phyloP scores from a whole-genome alignment of 2,329 filamentous ascomycete genomes.

The Tolypocladium tundrense region DNA sequence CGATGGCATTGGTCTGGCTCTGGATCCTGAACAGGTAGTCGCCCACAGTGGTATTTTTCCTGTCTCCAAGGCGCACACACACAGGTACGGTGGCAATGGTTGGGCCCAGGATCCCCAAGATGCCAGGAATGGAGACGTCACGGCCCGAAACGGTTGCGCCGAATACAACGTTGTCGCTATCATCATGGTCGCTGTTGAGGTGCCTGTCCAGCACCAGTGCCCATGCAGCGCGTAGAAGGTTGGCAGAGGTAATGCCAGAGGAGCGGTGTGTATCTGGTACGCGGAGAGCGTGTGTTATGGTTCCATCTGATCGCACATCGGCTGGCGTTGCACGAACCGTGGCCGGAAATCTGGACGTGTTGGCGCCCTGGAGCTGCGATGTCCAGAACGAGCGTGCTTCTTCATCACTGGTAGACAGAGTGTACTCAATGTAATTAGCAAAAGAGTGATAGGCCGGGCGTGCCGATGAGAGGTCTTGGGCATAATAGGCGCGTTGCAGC shows the following conservation, averaged over 20 bases:
- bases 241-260: slow-evolving; percentile 8
- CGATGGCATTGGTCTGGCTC: slow-evolving; percentile 2
- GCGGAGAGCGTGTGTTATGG: background rate
- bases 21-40: slow-evolving; percentile 6
- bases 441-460: background rate
- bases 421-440: slow-evolving; percentile 4
- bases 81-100: slow-evolving; percentile 20
- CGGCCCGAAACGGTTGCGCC: slow-evolving; percentile 18
- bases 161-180: slow-evolving; percentile 13
- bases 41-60: background rate
- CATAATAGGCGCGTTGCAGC: slow-evolving; percentile 2
- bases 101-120: slow-evolving; percentile 17
- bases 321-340: background rate
- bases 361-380: background rate
- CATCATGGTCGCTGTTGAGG: slow-evolving; percentile 2
- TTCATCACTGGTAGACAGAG: background rate
- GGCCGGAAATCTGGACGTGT: background rate
- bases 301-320: slow-evolving; percentile 1
- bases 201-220: slow-evolving; percentile 12
- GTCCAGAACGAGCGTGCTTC: background rate
- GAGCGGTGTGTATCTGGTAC: background rate
- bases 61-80: slow-evolving; percentile 7
- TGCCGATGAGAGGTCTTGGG: background rate
- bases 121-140: slow-evolving; percentile 12
- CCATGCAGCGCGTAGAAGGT: slow-evolving; percentile 14